These are phyloP conservation scores for Venturia carpophila DNA, from an alignment of 2,329 filamentous ascomycete species.

Conservation along the genomic window DNA sequence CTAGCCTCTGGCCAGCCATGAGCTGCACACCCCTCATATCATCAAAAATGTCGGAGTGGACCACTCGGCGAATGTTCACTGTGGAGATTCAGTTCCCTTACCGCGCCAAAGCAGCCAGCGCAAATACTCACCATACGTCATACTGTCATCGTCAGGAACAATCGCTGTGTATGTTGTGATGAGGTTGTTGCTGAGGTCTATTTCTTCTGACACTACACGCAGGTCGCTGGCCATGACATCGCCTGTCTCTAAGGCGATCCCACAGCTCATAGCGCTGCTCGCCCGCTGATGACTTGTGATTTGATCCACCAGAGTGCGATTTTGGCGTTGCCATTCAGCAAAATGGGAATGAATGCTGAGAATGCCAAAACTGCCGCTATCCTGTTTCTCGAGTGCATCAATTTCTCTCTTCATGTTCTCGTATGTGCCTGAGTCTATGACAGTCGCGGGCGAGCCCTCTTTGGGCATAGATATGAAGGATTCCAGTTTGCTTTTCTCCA, in stretches of 20 bases:
- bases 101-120: background rate
- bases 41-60: slow-evolving; percentile 35
- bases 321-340: slow-evolving; percentile 15
- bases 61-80: slow-evolving; percentile 29
- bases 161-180: slow-evolving; percentile 27
- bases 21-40: slow-evolving; percentile 27
- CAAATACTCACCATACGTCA: background rate
- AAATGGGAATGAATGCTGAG: slow-evolving; percentile 16
- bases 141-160: slow-evolving; percentile 5
- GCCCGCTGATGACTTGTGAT: slow-evolving; percentile 38
- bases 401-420: slow-evolving; percentile 14
- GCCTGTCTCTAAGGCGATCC: slow-evolving; percentile 39
- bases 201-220: slow-evolving; percentile 47
- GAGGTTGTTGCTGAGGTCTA: slow-evolving; percentile 23
- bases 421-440: slow-evolving; percentile 18
- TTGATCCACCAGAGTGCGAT: slow-evolving; percentile 25
- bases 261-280: slow-evolving; percentile 61
- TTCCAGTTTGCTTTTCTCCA: slow-evolving; percentile 58
- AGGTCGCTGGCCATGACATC: slow-evolving; percentile 44
- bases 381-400: slow-evolving; percentile 6
- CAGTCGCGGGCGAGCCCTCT: slow-evolving; percentile 19
- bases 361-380: background rate
- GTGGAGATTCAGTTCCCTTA: background rate
- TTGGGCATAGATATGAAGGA: slow-evolving; percentile 47
- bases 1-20: slow-evolving; percentile 46